A percentile compares a stretch with the other conserved stretches of the same genome.
Conservation (phyloP, 768 basidiomycete species). For the Macrocybe gigantea region DNA sequence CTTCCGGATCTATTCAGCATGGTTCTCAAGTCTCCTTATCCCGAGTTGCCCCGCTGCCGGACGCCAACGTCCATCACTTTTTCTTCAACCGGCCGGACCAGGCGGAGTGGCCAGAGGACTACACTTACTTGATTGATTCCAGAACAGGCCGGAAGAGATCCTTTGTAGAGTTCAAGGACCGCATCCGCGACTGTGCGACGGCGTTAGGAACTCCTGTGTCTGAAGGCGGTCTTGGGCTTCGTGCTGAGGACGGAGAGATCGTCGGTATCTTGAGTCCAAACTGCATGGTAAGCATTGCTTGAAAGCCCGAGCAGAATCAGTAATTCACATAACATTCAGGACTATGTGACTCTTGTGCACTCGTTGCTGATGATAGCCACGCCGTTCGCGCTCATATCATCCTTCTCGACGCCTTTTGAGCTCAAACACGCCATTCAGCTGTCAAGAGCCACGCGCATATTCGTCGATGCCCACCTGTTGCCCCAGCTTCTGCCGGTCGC, state of each 20-base stretch:
- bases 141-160: conserved; percentile 31
- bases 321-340: conserved; percentile 13
- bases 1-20: conserved; percentile 15
- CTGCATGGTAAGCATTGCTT: conserved; percentile 25
- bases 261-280: conserved; percentile 53
- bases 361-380: conserved; percentile 24
- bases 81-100: conserved; percentile 38
- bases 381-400: conserved; percentile 29
- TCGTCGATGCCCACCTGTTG: conserved; percentile 27
- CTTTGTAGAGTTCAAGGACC: conserved; percentile 33
- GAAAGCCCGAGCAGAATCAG: not conserved
- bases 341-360: conserved; percentile 28
- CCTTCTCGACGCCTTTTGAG: conserved; percentile 31
- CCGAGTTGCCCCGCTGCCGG: conserved; percentile 31
- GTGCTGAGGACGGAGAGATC: conserved; percentile 31
- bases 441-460: conserved; percentile 26
- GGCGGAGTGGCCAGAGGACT: conserved; percentile 32
- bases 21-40: conserved; percentile 39
- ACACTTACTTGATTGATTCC: conserved; percentile 36
- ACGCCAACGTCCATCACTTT: conserved; percentile 37
- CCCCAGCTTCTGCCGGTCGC: conserved; percentile 24
- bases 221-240: conserved; percentile 40
- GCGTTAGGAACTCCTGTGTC: conserved; percentile 27
- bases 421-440: conserved; percentile 27
- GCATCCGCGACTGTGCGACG: conserved; percentile 39